These are phyloP conservation scores for Cicer judaicum DNA, from an alignment of 306 rosid genomes.

Conservation along the genomic window DNA sequence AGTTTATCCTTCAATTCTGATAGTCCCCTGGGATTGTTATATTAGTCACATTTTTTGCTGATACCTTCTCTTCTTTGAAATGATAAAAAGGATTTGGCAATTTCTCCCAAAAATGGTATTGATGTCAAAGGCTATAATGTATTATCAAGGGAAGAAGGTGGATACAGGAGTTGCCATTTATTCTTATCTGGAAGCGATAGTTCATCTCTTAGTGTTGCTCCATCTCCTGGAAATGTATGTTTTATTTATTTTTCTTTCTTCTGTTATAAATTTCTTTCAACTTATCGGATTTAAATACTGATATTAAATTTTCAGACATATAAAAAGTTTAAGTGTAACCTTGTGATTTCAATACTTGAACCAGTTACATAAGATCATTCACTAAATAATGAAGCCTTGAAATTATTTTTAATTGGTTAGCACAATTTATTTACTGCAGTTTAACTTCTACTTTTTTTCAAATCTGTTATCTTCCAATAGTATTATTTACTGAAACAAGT, in stretches of 20 bases:
- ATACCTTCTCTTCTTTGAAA: constrained; percentile 37
- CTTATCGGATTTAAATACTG: constrained; percentile 3
- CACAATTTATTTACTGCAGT: background rate
- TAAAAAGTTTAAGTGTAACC: constrained; percentile 26
- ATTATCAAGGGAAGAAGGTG: constrained; percentile 58
- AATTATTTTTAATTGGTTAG: constrained; percentile 15
- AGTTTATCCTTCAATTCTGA: constrained; percentile 1
- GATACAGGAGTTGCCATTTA: constrained; percentile 60
- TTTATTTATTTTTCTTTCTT: background rate
- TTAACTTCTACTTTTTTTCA: constrained; percentile 10
- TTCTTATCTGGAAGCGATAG: constrained; percentile 73
- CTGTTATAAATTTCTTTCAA: background rate
- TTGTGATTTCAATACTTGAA: constrained; percentile 1
- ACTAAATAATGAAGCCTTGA: background rate
- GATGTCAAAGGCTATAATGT: constrained; percentile 43
- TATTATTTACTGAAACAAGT: constrained; percentile 4
- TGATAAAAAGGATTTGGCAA: constrained; percentile 55
- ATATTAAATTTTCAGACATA: constrained; percentile 6
- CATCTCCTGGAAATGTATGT: constrained; percentile 78
- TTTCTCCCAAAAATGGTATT: constrained; percentile 41
- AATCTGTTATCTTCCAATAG: constrained; percentile 4
- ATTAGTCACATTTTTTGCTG: constrained; percentile 39
- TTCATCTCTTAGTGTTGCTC: constrained; percentile 52
- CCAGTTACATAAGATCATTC: constrained; percentile 19
- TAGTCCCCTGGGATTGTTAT: constrained; percentile 22